Conservation (phyloP, 2,329 filamentous ascomycete species). For the Beauveria asiatica region DNA sequence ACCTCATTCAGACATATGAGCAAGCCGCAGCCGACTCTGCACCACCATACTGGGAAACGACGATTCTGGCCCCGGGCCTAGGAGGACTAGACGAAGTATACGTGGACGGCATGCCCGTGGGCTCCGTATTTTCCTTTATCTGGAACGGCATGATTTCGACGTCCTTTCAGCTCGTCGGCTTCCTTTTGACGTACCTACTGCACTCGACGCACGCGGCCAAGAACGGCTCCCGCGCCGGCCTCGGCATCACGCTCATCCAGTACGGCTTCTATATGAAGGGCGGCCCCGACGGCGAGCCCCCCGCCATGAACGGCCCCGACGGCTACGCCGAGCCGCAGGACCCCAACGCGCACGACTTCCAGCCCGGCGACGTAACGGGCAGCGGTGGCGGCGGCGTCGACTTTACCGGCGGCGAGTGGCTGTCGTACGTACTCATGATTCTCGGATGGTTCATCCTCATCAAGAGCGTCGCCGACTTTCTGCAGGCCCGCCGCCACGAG, state of each 20-base stretch:
- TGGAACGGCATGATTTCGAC: conserved; percentile 97
- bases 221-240: conserved; percentile 87
- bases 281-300: conserved; percentile 35
- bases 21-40: conserved; percentile 94
- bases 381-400: conserved; percentile 41
- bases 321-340: conserved; percentile 66
- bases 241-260: conserved; percentile 91
- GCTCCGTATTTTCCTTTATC: conserved; percentile 76
- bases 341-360: conserved; percentile 84
- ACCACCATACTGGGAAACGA: conserved; percentile 98
- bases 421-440: conserved; percentile 91
- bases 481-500: conserved; percentile 82
- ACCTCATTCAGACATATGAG: conserved; percentile 72
- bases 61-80: conserved; percentile 86
- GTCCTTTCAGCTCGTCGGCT: conserved; percentile 94
- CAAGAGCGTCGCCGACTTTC: conserved; percentile 82
- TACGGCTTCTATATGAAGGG: conserved; percentile 95
- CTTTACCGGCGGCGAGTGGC: conserved; percentile 72
- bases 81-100: conserved; percentile 92
- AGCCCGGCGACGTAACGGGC: conserved; percentile 57
- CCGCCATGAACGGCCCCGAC: conserved; percentile 41
- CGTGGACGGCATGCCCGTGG: conserved; percentile 89
- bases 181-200: conserved; percentile 93
- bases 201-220: conserved; percentile 98
- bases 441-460: conserved; percentile 98